Evolutionary conservation across 305 asterid genomes (phyloP).

Genomic region (Solanum hybrid): DNA sequence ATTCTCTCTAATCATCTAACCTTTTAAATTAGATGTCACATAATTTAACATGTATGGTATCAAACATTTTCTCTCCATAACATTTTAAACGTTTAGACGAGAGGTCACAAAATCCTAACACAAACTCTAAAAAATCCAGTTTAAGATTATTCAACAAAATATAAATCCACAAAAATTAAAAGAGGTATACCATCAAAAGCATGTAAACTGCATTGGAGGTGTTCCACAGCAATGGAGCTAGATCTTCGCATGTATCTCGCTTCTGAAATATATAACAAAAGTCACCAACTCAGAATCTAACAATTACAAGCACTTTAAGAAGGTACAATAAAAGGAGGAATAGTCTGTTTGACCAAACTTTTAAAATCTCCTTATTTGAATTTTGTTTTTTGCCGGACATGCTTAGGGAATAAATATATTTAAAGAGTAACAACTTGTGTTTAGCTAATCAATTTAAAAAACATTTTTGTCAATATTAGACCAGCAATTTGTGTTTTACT

Average conservation of each 20-base stretch:
- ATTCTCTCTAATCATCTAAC: neutral
- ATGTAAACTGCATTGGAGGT: neutral
- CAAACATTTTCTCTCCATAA: neutral
- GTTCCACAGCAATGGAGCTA: slow-evolving; percentile 2
- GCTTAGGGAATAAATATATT: neutral
- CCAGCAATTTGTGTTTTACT: neutral
- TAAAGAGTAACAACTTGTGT: neutral
- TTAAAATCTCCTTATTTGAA: neutral
- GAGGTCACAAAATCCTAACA: neutral
- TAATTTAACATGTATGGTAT: neutral
- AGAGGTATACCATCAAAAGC: slow-evolving; percentile 2
- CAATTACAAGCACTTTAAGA: neutral
- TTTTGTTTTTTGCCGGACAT: neutral
- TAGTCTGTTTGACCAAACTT: neutral
- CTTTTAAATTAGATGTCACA: neutral
- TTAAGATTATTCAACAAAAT: neutral
- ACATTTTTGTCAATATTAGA: neutral
- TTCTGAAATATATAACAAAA: neutral
- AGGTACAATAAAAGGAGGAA: neutral
- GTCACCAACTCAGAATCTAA: neutral
- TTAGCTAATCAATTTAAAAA: neutral
- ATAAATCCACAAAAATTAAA: neutral
- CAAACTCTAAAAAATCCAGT: neutral
- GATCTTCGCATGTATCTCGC: neutral
- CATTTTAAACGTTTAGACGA: too few relatives aligned